Conservation (phyloP, 305 asterid species). For the Solanum aculeatissimum region DNA sequence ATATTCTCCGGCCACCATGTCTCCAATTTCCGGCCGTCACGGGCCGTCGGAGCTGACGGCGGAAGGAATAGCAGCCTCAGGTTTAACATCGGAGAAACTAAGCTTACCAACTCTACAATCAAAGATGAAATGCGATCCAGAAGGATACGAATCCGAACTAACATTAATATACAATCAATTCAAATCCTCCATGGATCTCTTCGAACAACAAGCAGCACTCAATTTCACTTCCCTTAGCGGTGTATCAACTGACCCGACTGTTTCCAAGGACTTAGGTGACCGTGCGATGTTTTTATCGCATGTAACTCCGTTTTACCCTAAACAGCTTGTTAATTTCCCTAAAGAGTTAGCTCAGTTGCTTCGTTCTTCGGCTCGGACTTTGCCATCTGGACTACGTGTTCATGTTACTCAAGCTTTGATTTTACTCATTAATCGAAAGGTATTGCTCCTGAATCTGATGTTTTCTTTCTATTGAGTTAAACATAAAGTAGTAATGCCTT, state of each 20-base stretch:
- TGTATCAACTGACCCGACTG: constrained; percentile 42
- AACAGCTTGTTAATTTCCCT: constrained; percentile 42
- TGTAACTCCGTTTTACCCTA: constrained; percentile 59
- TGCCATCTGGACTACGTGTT: constrained; percentile 66
- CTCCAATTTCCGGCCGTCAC: not conserved
- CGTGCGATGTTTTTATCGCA: constrained; percentile 73
- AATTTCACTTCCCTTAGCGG: constrained; percentile 80
- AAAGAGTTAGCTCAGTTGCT: constrained; percentile 51
- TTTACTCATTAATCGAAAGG: constrained; percentile 69
- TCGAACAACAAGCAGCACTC: constrained; percentile 70
- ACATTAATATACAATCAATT: constrained; percentile 58
- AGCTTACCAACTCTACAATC: constrained; percentile 59
- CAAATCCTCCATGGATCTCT: constrained; percentile 65
- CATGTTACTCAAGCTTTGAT: constrained; percentile 62
- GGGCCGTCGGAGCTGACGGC: constrained; percentile 3
- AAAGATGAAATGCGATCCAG: constrained; percentile 79
- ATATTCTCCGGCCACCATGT: not conserved
- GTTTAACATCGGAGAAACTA: constrained; percentile 45
- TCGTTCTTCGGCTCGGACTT: constrained; percentile 36
- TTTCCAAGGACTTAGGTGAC: constrained; percentile 73
- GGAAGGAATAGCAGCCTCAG: constrained; percentile 41
- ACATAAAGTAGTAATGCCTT: not conserved
- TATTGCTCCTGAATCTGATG: not conserved
- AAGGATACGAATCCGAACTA: constrained; percentile 66
- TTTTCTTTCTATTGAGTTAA: not conserved